Base-by-base conservation (phyloP, 306 rosid species). In the Corylus avellana region DNA sequence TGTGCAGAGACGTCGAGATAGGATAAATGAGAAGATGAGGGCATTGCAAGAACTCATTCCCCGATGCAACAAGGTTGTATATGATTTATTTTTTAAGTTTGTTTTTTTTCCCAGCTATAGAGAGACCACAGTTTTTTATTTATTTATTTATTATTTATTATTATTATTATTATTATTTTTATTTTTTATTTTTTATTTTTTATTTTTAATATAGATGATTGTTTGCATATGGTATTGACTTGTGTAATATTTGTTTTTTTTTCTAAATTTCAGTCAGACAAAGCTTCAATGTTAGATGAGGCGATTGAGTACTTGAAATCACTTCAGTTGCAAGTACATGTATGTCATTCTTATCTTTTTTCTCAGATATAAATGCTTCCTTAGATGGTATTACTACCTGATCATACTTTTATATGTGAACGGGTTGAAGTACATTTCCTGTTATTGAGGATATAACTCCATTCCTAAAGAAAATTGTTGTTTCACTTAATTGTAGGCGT, bases 221-320 rank as follows among this genome's bases (percentile, higher is more conserved):
- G 47, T 76, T 70, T 80, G 77, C 8, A 55, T 72, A 64, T 37
- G 57, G 8, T 47, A 49, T 46, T 27, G 3, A 27, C 44, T 57
- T 7, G 53, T 71, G 51, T 9, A 47, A 71, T 42, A 76, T 48
- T 73, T 49, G 56, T 14, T 70, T 66, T 22, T 22, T 10, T 17
- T 67, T 76, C 27, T 75, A 63, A 67, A 75, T 84, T 82, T 72
- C 83, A 94, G 98, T 87, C 91, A 4, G 97, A 91, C 83, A 94
- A 94, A 84, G 98, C 97, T 49, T 94, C 98, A 22, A 92, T 92
- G 92, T 84, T 94, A 83, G 97, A 94, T 79, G 98, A 92, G 90
- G 97, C 97, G 68, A 94, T 94, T 5, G 97, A 91, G 50, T 91
- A 94, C 88, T 85, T 94, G 80, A 94, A 91, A 81, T 87, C 97